Evolutionary conservation across 108 stramenopile genomes (phyloP), one percentile per base, ranked within the genome.

Genomic region (Fistulifera solaris): DNA sequence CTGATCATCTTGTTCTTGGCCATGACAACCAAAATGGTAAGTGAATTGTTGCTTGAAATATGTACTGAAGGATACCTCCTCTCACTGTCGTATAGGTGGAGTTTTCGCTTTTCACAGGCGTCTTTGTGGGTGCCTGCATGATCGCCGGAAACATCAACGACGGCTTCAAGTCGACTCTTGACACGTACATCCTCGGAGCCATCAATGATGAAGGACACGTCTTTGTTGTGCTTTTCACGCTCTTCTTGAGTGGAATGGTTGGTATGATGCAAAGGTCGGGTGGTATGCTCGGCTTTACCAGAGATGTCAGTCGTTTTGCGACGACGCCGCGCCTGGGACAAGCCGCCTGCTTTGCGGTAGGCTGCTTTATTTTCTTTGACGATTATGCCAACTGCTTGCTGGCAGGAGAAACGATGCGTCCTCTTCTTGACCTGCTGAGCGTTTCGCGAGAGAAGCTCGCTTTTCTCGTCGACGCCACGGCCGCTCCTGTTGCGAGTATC

Each of bases 391-490:
- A 81, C 55, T 62, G 58, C 10, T 51, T 87, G 21, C 62, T 87
- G 16, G 74, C 73, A 11, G 85, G 85, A 39, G 50, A 68, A 38
- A 66, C 75, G 6, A 78, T 87, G 79, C 61, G 79, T 2, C 77
- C 81, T 2, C 41, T 87, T 10, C 40, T 70, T 1, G 85, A 87
- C 59, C 50, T 59, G 6, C 27, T 75, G 13, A 48, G 48, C 15
- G 54, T 83, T 11, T 66, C 63, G 8, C 67, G 85, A 8, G 81
- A 87, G 62, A 83, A 83, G 50, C 54, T 81, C 1, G 70, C 85
- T 7, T 87, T 81, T 44, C 52, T 87, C 17, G 76, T 81, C 28
- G 85, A 87, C 58, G 76, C 80, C 17, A 86, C 80, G 3, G 52
- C 79, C 1, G 78, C 85, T 19, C 85, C 85, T 15, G 68, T 87